Evolutionary conservation across 768 basidiomycete genomes (phyloP), one percentile per base, ranked within the genome.

Genomic region (Phanerochaete carnosa): DNA sequence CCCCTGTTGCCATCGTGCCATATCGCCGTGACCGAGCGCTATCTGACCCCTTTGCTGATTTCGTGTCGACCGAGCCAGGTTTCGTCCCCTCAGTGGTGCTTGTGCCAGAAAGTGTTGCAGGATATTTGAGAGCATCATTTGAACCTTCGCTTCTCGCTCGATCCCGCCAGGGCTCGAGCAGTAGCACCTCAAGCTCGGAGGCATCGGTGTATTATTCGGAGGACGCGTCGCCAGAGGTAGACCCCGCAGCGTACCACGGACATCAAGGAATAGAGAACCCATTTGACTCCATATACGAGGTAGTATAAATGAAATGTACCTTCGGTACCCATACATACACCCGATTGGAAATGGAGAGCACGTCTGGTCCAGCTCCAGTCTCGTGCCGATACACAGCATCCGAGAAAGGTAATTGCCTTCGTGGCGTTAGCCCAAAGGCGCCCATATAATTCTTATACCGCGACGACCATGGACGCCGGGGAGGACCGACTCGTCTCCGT

Each of bases 401-500:
- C n/a, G n/a, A n/a, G n/a, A n/a, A n/a, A n/a, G n/a, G n/a, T n/a
- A 72, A 25, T 46, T 46, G 19, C 19, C 54, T 55, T 55, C 43
- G 54, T 55, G 54, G 54, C 54, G 54, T 52, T 33, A 11, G 12
- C 19, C 2, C 37, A 7, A 12, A 25, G 5, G 33, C n/a, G 54
- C 54, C 32, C 54, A 8, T n/a, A 39, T 26, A 25, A 7, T 25
- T 25, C 35, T 55, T 55, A 26, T 55, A 23, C 54, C n/a, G 16
- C 33, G 26, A 19, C 56, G 50, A 59, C 28, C 32, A 62, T 62
- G 62, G 45, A 62, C 53, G 26, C 61, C 43, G 68, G 65, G 33
- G 77, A 84, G 62, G 90, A 91, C 73, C 83, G 86, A 65, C 72
- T 91, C 58, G 79, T 92, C 61, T 77, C 77, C 65, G 76, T 85